These are phyloP conservation scores for Chlorophyllum brunneum DNA, from an alignment of 768 basidiomycete genomes.

Conservation along the genomic window DNA sequence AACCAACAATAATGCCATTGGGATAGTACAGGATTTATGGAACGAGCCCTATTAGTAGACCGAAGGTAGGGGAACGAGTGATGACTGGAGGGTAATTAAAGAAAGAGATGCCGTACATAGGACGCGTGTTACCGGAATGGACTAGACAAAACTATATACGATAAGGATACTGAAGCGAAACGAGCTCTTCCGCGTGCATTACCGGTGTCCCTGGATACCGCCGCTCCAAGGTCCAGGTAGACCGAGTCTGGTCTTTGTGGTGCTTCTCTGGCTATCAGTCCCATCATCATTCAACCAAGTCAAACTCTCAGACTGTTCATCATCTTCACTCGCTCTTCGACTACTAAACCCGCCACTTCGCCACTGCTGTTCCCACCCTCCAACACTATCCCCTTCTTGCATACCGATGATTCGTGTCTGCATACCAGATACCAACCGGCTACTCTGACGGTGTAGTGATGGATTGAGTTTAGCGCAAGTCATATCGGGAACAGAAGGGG, in stretches of 20 bases:
- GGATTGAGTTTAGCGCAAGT: too few relatives aligned
- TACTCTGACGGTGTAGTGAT: too few relatives aligned
- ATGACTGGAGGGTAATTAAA: neutral
- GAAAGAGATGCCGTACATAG: neutral
- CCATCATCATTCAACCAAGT: slow-evolving; percentile 15
- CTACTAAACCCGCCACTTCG: slow-evolving; percentile 24
- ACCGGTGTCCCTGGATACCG: neutral
- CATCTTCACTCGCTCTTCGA: slow-evolving; percentile 25
- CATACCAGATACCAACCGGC: neutral
- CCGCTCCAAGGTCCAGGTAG: neutral
- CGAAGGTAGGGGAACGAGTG: neutral
- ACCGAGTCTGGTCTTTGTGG: neutral
- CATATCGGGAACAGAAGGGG: too few relatives aligned
- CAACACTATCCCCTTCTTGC: slow-evolving; percentile 19
- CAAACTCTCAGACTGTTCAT: slow-evolving; percentile 25
- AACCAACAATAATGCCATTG: neutral
- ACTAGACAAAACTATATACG: neutral
- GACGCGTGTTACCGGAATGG: neutral
- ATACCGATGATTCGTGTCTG: slow-evolving; percentile 9
- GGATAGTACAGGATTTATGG: neutral
- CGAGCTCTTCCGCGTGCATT: neutral
- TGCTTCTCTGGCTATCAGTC: slow-evolving; percentile 2
- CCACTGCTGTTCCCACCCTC: slow-evolving; percentile 24
- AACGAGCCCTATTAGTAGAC: neutral
- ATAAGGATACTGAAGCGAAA: too few relatives aligned